phyloP scores from a whole-genome alignment of 148 eudicot species.

The Beta vulgaris region DNA sequence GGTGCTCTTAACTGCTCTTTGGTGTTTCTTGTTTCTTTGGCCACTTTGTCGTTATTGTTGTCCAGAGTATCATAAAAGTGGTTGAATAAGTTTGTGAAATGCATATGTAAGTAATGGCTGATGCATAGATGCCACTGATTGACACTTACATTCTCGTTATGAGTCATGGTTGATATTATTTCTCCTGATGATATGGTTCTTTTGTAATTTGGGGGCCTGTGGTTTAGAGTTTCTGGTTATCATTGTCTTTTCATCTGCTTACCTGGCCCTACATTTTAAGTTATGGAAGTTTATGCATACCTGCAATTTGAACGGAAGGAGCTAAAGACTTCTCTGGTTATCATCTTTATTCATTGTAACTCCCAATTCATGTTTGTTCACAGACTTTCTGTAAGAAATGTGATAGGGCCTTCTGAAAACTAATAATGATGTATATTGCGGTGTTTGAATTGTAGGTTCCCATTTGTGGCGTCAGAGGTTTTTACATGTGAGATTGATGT shows the following conservation, averaged over 20 bases:
- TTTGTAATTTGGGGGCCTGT: neutral
- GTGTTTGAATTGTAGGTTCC: constrained; percentile 59
- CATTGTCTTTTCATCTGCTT: neutral
- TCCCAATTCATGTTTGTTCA: neutral
- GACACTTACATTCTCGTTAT: neutral
- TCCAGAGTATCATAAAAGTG: neutral
- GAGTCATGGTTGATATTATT: neutral
- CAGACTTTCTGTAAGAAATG: neutral
- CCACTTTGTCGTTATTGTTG: neutral
- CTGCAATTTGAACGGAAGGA: neutral
- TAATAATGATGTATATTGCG: constrained; percentile 4
- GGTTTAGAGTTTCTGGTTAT: neutral
- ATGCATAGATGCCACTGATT: neutral
- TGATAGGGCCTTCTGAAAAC: neutral
- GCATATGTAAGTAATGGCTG: neutral
- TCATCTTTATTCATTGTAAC: neutral
- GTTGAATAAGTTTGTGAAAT: neutral
- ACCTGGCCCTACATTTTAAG: neutral
- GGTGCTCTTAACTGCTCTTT: neutral
- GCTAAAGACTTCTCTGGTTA: neutral
- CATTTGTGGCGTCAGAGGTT: constrained; percentile 88
- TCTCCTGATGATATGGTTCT: neutral
- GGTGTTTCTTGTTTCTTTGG: neutral
- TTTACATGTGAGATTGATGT: constrained; percentile 99
- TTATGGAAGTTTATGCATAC: neutral